Evolutionary conservation across 1,284 basidiomycete genomes (phyloP), one percentile per base, ranked within the genome.

Genomic region (Volvariella surrecta): DNA sequence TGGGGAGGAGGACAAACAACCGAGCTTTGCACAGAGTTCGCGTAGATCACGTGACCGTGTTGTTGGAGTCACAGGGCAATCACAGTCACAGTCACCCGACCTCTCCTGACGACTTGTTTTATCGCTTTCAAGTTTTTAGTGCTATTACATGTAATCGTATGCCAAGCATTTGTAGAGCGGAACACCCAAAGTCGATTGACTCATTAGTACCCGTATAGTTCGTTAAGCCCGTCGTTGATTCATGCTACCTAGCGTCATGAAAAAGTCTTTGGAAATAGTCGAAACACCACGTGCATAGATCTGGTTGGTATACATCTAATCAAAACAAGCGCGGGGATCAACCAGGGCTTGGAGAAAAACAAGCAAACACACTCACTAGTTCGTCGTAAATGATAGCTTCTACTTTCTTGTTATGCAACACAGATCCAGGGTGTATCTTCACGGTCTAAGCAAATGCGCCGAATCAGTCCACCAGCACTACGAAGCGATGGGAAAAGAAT

Each of bases 311-410:
- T 86, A 82, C 16, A 91, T 73, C 89, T 89, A 42, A 4, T 32
- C 24, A 32, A 44, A 7, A n/a, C 18, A 6, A 20, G 15, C 44
- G 20, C 47, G 48, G 39, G 24, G 37, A 10, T 13, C 11, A 17
- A 24, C 45, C 16, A n/a, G 44, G 10, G 18, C 24, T 28, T 28
- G 24, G 11, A 6, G 24, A 28, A 28, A 28, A 28, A 28, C 6
- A 28, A 28, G 24, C 9, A 37, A 37, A 28, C 13, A 34, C 1
- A 70, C 86, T 53, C 50, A 94, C 92, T 54, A 96, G 67, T 59
- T 96, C 93, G 58, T 94, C 85, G 56, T 89, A 97, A 38, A 96
- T 73, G 45, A 97, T 90, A 3, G 83, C 89, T 0, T 82, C 79
- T 1, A 81, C 76, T 57, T 87, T 89, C 56, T 85, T 88, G 48